Conservation (phyloP, 2,329 filamentous ascomycete species). For the Xylariaceae sp. region DNA sequence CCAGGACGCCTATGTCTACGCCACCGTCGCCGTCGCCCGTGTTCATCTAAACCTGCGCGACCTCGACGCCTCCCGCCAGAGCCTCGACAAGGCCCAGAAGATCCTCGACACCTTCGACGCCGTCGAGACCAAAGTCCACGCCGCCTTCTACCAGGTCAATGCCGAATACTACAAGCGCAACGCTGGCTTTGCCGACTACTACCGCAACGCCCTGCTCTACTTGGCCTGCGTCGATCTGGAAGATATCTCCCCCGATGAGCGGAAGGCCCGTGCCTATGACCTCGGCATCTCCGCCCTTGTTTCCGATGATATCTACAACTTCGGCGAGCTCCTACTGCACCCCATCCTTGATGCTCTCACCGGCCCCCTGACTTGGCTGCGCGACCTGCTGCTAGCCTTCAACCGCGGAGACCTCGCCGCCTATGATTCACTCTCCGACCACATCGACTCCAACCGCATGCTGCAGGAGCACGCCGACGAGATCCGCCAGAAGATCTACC, state of each 20-base stretch:
- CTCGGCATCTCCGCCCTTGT: slow-evolving; percentile 88
- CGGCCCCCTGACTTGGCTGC: slow-evolving; percentile 79
- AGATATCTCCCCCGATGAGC: slow-evolving; percentile 69
- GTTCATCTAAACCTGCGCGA: slow-evolving; percentile 80
- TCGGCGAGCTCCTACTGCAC: slow-evolving; percentile 95
- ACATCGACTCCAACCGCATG: slow-evolving; percentile 75
- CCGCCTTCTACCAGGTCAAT: slow-evolving; percentile 92
- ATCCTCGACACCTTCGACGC: slow-evolving; percentile 90
- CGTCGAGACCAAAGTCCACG: slow-evolving; percentile 92
- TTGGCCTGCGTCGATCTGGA: slow-evolving; percentile 89
- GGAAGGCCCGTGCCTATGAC: slow-evolving; percentile 82
- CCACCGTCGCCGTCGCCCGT: slow-evolving; percentile 81
- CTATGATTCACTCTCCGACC: slow-evolving; percentile 77
- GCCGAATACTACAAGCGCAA: slow-evolving; percentile 93
- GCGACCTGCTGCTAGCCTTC: slow-evolving; percentile 94
- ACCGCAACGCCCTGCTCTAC: slow-evolving; percentile 95
- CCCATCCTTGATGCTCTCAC: slow-evolving; percentile 87
- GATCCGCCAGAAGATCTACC: slow-evolving; percentile 94
- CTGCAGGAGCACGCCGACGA: slow-evolving; percentile 77
- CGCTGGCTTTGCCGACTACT: slow-evolving; percentile 92
- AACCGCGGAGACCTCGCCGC: slow-evolving; percentile 89
- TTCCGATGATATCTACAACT: slow-evolving; percentile 97
- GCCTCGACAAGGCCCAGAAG: slow-evolving; percentile 81
- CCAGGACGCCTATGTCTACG: slow-evolving; percentile 94
- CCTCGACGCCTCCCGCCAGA: slow-evolving; percentile 76